A percentile compares a stretch with the other conserved stretches of the same genome.
Evolutionary conservation across 331 rosid species (phyloP).

Genomic region (Stylosanthes scabra): DNA sequence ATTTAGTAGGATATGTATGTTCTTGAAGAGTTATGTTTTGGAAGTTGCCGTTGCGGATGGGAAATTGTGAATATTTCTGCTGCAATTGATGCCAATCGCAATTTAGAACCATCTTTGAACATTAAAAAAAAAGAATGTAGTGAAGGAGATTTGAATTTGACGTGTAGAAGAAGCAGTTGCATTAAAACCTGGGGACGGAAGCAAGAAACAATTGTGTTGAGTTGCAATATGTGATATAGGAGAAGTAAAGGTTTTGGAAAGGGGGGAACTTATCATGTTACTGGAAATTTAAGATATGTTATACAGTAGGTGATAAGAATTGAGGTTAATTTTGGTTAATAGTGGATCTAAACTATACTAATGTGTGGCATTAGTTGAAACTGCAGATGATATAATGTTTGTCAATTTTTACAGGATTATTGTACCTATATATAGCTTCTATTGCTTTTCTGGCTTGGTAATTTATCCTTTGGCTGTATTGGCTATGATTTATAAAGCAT

Average conservation of each 20-base stretch:
- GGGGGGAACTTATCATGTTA: neutral
- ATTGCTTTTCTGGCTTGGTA: conserved; percentile 8
- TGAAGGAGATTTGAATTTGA: neutral
- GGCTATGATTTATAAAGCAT: conserved; percentile 26
- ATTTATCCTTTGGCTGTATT: conserved; percentile 20
- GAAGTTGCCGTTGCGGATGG: neutral
- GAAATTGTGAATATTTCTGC: neutral
- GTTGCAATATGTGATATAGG: conserved; percentile 1
- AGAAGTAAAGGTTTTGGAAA: neutral
- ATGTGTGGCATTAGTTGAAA: neutral
- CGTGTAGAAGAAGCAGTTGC: neutral
- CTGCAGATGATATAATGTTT: neutral
- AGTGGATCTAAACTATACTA: conserved; percentile 6
- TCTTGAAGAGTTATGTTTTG: neutral
- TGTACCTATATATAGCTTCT: neutral
- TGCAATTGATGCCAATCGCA: neutral
- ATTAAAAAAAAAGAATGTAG: neutral
- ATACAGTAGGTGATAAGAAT: conserved; percentile 6
- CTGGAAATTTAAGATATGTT: conserved; percentile 12
- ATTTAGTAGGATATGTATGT: neutral
- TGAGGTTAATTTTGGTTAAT: conserved; percentile 7
- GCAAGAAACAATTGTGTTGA: neutral
- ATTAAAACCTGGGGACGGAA: neutral
- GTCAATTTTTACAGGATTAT: conserved; percentile 16
- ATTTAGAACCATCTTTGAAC: neutral